Conservation (phyloP, 306 rosid genomes). For the Malus domestica region DNA sequence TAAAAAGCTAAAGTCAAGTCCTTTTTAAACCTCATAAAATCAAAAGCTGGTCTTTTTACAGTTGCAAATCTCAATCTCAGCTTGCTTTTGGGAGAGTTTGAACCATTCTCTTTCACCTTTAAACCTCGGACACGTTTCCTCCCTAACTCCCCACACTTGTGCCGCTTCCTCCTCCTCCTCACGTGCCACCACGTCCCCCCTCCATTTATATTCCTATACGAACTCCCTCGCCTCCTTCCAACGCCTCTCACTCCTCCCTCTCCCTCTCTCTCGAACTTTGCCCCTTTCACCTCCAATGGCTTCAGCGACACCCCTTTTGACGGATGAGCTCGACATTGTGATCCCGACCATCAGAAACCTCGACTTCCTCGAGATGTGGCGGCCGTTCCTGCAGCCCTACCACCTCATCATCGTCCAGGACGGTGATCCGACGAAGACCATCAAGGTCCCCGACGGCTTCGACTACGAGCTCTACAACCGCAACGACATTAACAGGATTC, state of each 20-base stretch:
- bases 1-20: neutral
- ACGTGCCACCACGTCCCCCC: conserved; percentile 20
- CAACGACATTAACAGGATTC: conserved; percentile 68
- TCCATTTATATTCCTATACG: conserved; percentile 19
- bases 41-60: neutral
- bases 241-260: neutral
- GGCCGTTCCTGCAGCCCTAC: conserved; percentile 70
- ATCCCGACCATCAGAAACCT: conserved; percentile 87
- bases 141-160: conserved; percentile 13
- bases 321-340: conserved; percentile 80
- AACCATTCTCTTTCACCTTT: conserved; percentile 26
- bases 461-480: conserved; percentile 81
- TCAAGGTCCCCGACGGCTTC: conserved; percentile 73
- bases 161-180: conserved; percentile 29
- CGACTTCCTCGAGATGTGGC: conserved; percentile 89
- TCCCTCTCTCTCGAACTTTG: neutral
- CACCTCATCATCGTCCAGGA: conserved; percentile 86
- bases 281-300: conserved; percentile 16
- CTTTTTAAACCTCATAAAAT: conserved; percentile 1
- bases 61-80: neutral
- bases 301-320: conserved; percentile 33
- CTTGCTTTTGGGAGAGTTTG: neutral
- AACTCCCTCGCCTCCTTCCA: neutral
- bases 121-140: conserved; percentile 35
- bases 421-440: conserved; percentile 74